phyloP scores from a whole-genome alignment of 331 rosid species.

The Ulmus americana region DNA sequence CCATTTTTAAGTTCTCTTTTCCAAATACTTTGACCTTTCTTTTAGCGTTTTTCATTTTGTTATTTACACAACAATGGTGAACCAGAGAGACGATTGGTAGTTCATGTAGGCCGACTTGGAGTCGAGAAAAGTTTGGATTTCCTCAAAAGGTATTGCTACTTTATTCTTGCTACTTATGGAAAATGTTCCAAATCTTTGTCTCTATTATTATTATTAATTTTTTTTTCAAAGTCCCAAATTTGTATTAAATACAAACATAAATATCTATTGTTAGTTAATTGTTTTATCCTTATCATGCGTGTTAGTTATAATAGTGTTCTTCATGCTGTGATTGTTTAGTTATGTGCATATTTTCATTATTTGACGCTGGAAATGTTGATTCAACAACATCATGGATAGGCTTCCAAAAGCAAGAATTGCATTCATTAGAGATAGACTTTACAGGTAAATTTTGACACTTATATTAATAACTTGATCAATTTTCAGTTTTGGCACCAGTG shows the following conservation, averaged over 20 bases:
- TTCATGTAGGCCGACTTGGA: slow-evolving; percentile 47
- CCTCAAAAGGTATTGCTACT: slow-evolving; percentile 61
- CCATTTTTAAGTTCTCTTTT: slow-evolving; percentile 1
- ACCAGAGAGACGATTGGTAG: slow-evolving; percentile 57
- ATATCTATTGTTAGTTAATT: not conserved
- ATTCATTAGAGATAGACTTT: slow-evolving; percentile 87
- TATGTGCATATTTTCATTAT: not conserved
- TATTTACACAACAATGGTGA: slow-evolving; percentile 55
- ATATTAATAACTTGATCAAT: too few species aligned
- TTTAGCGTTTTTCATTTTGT: slow-evolving; percentile 12
- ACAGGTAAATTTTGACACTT: slow-evolving; percentile 48
- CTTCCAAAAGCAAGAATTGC: slow-evolving; percentile 92
- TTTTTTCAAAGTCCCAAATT: not conserved
- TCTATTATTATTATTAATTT: not conserved
- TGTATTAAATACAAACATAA: not conserved
- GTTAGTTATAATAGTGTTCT: not conserved
- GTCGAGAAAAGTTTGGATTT: slow-evolving; percentile 95
- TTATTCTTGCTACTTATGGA: slow-evolving; percentile 1
- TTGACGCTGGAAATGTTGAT: slow-evolving; percentile 30
- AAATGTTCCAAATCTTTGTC: not conserved
- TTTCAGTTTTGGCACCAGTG: too few species aligned
- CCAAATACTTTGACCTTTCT: slow-evolving; percentile 9
- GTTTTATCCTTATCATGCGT: not conserved
- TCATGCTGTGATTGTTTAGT: not conserved
- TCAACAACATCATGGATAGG: slow-evolving; percentile 71